Percentiles rank a stretch among this genome's conserved stretches.
phyloP scores from a whole-genome alignment of 106 monocot species.

The Dactylorhiza incarnata region DNA sequence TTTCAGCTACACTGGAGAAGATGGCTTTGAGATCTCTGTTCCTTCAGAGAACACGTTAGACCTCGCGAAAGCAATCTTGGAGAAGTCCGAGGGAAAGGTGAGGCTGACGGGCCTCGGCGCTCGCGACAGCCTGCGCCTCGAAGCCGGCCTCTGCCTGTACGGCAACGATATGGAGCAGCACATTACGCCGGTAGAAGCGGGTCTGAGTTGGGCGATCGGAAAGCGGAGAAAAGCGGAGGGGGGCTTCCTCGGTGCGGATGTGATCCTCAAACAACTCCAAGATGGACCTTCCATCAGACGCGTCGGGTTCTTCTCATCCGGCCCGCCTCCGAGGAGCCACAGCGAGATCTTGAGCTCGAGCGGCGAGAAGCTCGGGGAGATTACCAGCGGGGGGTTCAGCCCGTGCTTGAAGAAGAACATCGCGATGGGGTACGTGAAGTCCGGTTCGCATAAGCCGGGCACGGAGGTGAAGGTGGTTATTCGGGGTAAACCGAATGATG shows the following conservation, averaged over 20 bases:
- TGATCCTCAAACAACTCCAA: slow-evolving; percentile 74
- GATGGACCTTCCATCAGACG: slow-evolving; percentile 80
- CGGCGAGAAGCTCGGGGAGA: slow-evolving; percentile 79
- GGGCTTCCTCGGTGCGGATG: slow-evolving; percentile 82
- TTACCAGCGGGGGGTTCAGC: slow-evolving; percentile 97
- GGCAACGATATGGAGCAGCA: slow-evolving; percentile 99
- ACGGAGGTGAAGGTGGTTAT: slow-evolving; percentile 72
- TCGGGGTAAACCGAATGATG: slow-evolving; percentile 71
- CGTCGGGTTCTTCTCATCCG: slow-evolving; percentile 74
- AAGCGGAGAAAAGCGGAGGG: slow-evolving; percentile 91
- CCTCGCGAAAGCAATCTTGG: slow-evolving; percentile 77
- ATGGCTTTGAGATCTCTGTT: slow-evolving; percentile 95
- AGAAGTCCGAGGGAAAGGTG: slow-evolving; percentile 84
- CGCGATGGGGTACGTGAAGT: slow-evolving; percentile 93
- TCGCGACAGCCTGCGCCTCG: slow-evolving; percentile 92
- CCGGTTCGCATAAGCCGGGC: slow-evolving; percentile 77
- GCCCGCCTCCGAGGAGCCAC: slow-evolving; percentile 84
- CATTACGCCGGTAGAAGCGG: slow-evolving; percentile 77
- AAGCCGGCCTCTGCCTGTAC: slow-evolving; percentile 89
- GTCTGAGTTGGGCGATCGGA: slow-evolving; percentile 90
- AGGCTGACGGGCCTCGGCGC: slow-evolving; percentile 81
- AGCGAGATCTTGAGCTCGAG: slow-evolving; percentile 45
- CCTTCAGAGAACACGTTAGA: slow-evolving; percentile 81
- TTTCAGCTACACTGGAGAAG: slow-evolving; percentile 91
- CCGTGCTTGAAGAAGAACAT: slow-evolving; percentile 98